phyloP scores from a whole-genome alignment of 352 stramenopile species.

The Saprolegnia parasitica region DNA sequence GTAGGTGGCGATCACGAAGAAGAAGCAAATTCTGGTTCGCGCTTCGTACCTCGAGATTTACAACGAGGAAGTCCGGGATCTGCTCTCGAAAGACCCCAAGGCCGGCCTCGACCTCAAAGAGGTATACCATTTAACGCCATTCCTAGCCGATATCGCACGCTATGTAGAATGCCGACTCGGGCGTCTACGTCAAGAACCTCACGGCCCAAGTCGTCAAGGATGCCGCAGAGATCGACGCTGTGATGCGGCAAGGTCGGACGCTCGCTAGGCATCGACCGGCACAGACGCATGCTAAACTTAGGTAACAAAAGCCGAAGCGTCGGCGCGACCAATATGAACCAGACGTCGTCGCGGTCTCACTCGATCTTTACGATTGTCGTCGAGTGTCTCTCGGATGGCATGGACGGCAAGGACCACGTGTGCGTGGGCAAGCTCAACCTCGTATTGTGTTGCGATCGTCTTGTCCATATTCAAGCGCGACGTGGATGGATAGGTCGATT shows the following conservation, averaged over 20 bases:
- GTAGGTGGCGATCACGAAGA: slow-evolving; percentile 52
- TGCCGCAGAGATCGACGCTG: slow-evolving; percentile 86
- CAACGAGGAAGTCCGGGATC: slow-evolving; percentile 96
- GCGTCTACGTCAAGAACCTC: slow-evolving; percentile 95
- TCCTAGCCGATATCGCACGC: too few species aligned
- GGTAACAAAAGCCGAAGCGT: slow-evolving; percentile 91
- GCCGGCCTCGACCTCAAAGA: slow-evolving; percentile 93
- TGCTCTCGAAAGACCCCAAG: slow-evolving; percentile 86
- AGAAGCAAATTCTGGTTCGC: slow-evolving; percentile 93
- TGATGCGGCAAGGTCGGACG: slow-evolving; percentile 86
- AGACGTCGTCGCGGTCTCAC: slow-evolving; percentile 92
- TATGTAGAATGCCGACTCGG: slow-evolving; percentile 88
- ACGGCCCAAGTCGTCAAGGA: slow-evolving; percentile 79
- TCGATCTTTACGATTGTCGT: slow-evolving; percentile 97
- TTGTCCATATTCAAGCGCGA: slow-evolving; percentile 91
- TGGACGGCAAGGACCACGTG: slow-evolving; percentile 85
- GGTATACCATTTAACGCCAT: too few species aligned
- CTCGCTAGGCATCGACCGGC: too few species aligned
- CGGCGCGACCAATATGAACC: slow-evolving; percentile 94
- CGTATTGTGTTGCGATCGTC: too few species aligned
- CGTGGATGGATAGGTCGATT: slow-evolving; percentile 90
- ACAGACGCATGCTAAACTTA: too few species aligned
- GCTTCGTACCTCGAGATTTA: slow-evolving; percentile 97
- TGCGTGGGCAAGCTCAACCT: slow-evolving; percentile 94
- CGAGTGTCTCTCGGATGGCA: slow-evolving; percentile 87